These are phyloP conservation scores for Venturia effusa DNA, from an alignment of 2,329 filamentous ascomycete genomes.

Conservation along the genomic window DNA sequence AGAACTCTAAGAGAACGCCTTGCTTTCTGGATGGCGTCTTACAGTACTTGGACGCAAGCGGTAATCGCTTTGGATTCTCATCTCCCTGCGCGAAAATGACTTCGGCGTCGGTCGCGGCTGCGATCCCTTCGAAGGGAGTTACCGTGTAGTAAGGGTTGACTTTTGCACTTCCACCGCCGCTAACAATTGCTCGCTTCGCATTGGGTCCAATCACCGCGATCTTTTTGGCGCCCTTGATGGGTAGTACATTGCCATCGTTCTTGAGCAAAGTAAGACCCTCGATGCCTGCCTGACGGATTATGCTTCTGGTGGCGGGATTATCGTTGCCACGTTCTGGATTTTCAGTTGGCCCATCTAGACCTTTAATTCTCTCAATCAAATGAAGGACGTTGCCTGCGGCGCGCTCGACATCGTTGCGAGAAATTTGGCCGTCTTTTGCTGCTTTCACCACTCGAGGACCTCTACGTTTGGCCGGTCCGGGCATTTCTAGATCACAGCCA, in stretches of 20 bases:
- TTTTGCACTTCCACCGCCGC: slow-evolving; percentile 56
- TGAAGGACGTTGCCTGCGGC: slow-evolving; percentile 48
- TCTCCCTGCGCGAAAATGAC: slow-evolving; percentile 52
- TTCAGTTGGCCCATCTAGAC: slow-evolving; percentile 47
- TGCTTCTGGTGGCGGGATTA: slow-evolving; percentile 42
- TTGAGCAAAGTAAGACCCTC: slow-evolving; percentile 56
- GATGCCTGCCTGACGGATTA: slow-evolving; percentile 51
- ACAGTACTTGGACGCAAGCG: slow-evolving; percentile 50
- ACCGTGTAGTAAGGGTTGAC: slow-evolving; percentile 60
- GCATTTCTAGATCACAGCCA: slow-evolving; percentile 31
- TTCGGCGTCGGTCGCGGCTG: slow-evolving; percentile 41
- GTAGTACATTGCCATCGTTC: slow-evolving; percentile 49
- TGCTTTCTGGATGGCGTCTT: slow-evolving; percentile 44
- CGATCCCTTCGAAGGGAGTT: slow-evolving; percentile 53
- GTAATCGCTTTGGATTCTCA: slow-evolving; percentile 55
- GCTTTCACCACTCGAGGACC: slow-evolving; percentile 25
- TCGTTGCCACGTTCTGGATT: slow-evolving; percentile 44
- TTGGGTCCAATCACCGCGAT: slow-evolving; percentile 59
- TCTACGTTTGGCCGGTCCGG: slow-evolving; percentile 29
- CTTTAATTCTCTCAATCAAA: slow-evolving; percentile 50
- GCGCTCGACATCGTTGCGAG: slow-evolving; percentile 38
- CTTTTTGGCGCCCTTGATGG: slow-evolving; percentile 46
- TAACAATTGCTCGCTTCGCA: slow-evolving; percentile 55
- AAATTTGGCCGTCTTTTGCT: slow-evolving; percentile 25
- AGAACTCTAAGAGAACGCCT: slow-evolving; percentile 56